Conservation (phyloP, 2,329 filamentous ascomycete genomes). For the Colletotrichum horii region DNA sequence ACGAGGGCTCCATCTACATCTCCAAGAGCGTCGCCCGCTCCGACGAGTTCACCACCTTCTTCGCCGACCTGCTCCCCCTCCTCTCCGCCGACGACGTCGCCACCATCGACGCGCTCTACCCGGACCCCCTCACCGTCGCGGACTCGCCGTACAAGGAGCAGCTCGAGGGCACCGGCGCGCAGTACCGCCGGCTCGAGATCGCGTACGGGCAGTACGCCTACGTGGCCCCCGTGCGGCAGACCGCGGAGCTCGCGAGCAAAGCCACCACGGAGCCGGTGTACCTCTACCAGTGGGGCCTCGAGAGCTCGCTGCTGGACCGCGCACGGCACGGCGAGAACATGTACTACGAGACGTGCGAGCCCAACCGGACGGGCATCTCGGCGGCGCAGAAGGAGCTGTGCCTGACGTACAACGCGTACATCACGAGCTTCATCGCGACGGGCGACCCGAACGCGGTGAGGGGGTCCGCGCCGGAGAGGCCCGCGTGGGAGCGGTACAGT, state of each 20-base stretch:
- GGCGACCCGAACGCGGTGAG: conserved; percentile 4
- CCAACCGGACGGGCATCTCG: conserved; percentile 46
- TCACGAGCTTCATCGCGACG: conserved; percentile 39
- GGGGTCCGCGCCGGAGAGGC: conserved; percentile 38
- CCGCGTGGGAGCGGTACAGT: conserved; percentile 31
- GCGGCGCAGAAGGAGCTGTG: conserved; percentile 37
- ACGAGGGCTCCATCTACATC: conserved; percentile 72
- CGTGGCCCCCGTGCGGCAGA: conserved; percentile 68
- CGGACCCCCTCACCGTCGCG: conserved; percentile 38
- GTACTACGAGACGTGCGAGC: conserved; percentile 25
- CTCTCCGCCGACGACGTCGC: conserved; percentile 57
- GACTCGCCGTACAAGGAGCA: conserved; percentile 9
- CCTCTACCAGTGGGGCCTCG: conserved; percentile 64
- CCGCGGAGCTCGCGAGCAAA: conserved; percentile 47
- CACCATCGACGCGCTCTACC: conserved; percentile 64
- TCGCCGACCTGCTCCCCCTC: conserved; percentile 63
- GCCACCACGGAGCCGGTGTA: conserved; percentile 38
- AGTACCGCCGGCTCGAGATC: conserved; percentile 63
- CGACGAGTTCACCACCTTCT: conserved; percentile 57
- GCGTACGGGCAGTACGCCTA: conserved; percentile 71
- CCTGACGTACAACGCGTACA: conserved; percentile 45
- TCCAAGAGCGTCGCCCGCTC: conserved; percentile 48
- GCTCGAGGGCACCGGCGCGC: conserved; percentile 44
- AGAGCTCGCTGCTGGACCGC: conserved; percentile 36
- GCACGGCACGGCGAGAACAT: conserved; percentile 55